Evolutionary conservation across 2,329 filamentous ascomycete species (phyloP).

Genomic region (Colletotrichum caudatum): DNA sequence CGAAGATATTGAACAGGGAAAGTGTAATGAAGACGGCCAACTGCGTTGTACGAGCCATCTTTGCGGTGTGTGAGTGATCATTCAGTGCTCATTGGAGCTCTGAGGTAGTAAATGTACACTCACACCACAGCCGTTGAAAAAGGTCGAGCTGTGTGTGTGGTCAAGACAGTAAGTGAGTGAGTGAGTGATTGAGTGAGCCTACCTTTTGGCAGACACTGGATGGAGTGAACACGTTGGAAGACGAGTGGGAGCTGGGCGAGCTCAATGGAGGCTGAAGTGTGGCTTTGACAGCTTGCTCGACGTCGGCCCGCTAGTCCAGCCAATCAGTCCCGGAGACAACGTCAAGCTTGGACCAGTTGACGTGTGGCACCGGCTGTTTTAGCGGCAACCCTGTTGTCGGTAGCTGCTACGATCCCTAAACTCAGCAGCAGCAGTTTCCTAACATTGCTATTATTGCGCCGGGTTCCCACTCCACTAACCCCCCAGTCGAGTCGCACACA

Average conservation of each 20-base stretch:
- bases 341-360: conserved; percentile 30
- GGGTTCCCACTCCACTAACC: conserved; percentile 16
- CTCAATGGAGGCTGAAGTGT: conserved; percentile 38
- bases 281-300: conserved; percentile 33
- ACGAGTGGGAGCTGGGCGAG: conserved; percentile 22
- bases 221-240: conserved; percentile 42
- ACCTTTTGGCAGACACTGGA: conserved; percentile 17
- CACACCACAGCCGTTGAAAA: conserved; percentile 27
- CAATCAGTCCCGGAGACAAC: conserved; percentile 9
- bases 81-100: conserved; percentile 35
- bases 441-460: conserved; percentile 9
- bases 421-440: conserved; percentile 21
- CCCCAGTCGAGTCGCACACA: conserved; percentile 35
- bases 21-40: conserved; percentile 47
- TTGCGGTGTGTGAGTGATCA: conserved; percentile 31
- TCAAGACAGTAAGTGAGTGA: neutral
- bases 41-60: conserved; percentile 46
- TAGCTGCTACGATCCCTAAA: conserved; percentile 40
- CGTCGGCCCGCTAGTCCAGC: conserved; percentile 6
- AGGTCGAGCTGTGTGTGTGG: neutral
- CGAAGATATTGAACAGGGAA: conserved; percentile 43
- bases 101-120: conserved; percentile 18
- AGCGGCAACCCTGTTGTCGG: conserved; percentile 22
- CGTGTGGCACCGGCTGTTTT: conserved; percentile 36
- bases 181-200: conserved; percentile 11